These are phyloP conservation scores for Tetratostichococcus sp. DNA, from an alignment of 139 green algal genomes.

Conservation along the genomic window DNA sequence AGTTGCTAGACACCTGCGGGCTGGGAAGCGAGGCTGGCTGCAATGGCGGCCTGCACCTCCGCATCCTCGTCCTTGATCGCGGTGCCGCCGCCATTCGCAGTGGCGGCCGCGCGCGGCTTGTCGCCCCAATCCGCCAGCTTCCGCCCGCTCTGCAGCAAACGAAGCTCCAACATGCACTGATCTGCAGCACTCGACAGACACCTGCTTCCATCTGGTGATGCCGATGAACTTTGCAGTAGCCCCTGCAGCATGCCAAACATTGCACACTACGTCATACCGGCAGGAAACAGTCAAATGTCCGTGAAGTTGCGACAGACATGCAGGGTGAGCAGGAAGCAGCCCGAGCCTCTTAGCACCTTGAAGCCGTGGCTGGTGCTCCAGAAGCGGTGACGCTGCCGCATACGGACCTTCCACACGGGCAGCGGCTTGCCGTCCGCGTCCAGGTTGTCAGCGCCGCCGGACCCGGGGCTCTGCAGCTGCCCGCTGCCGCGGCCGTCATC, in stretches of 20 bases:
- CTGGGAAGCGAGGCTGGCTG: constrained; percentile 37
- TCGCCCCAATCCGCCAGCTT: constrained; percentile 80
- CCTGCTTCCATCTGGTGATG: too few species aligned
- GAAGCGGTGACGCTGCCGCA: constrained; percentile 63
- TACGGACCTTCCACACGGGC: constrained; percentile 59
- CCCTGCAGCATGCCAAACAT: too few species aligned
- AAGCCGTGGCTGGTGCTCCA: constrained; percentile 84
- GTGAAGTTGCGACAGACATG: too few species aligned
- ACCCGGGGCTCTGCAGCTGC: too few species aligned
- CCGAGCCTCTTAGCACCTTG: constrained; percentile 24
- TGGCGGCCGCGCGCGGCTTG: background rate
- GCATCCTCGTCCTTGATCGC: constrained; percentile 47
- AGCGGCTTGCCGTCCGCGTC: constrained; percentile 5
- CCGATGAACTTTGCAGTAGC: too few species aligned
- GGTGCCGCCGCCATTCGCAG: background rate
- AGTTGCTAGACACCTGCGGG: too few species aligned
- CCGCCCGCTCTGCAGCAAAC: constrained; percentile 37
- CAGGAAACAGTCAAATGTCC: too few species aligned
- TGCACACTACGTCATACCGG: too few species aligned
- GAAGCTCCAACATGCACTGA: too few species aligned
- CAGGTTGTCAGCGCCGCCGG: background rate
- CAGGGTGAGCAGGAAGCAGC: too few species aligned
- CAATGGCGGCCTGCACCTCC: constrained; percentile 67
- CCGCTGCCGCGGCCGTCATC: background rate
- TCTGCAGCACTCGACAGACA: too few species aligned